phyloP scores from a whole-genome alignment of 768 basidiomycete genomes.

The Leccinum boreale region DNA sequence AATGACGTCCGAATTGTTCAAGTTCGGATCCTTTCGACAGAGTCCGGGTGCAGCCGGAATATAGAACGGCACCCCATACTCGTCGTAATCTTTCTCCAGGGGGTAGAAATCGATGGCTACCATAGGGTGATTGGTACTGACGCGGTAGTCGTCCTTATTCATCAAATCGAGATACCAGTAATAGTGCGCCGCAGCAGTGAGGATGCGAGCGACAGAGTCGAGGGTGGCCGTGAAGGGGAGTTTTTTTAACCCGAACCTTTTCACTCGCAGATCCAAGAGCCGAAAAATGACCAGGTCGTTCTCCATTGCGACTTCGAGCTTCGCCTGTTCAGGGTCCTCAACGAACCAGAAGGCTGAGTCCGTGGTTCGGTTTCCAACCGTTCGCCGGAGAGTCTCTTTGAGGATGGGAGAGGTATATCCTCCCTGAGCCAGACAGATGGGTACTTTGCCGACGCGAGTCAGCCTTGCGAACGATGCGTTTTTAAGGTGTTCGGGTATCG shows the following conservation, averaged over 20 bases:
- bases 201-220: not conserved
- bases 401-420: not conserved
- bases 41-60: not conserved
- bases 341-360: not conserved
- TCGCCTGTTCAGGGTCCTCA: not conserved
- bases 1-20: not conserved
- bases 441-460: not conserved
- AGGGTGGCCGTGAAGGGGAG: not conserved
- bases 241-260: not conserved
- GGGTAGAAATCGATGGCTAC: not conserved
- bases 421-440: not conserved
- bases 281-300: not conserved
- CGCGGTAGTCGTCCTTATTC: not conserved
- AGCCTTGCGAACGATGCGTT: too few relatives aligned
- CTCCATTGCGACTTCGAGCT: conserved; percentile 1
- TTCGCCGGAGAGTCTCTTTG: not conserved
- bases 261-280: not conserved
- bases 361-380: not conserved
- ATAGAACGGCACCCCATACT: not conserved
- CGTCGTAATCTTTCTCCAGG: not conserved
- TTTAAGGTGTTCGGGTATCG: not conserved
- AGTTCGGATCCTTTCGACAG: not conserved
- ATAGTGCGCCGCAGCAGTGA: not conserved
- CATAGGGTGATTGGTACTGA: not conserved
- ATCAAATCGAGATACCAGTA: not conserved